phyloP scores from a whole-genome alignment of 371 early-diverging fungal species.

The Blakeslea trispora region DNA sequence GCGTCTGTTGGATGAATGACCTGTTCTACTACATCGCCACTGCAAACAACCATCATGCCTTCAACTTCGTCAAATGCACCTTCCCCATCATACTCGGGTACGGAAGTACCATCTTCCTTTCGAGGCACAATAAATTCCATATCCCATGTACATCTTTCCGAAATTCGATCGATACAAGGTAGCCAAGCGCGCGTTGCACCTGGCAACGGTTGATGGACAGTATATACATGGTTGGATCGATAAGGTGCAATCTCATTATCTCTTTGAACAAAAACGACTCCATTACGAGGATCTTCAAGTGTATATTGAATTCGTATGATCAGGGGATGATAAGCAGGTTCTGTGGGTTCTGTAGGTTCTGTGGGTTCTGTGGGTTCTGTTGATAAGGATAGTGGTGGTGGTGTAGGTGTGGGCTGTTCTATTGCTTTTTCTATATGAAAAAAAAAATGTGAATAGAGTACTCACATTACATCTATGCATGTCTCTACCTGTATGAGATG shows the following conservation, averaged over 20 bases:
- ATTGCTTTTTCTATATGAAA: too few relatives aligned
- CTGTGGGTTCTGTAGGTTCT: constrained; percentile 7
- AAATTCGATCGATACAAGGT: constrained; percentile 81
- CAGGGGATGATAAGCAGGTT: constrained; percentile 40
- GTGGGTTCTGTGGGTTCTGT: constrained; percentile 7
- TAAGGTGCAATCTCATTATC: constrained; percentile 60
- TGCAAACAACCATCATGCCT: constrained; percentile 71
- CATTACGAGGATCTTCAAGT: constrained; percentile 53
- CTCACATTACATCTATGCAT: constrained; percentile 20
- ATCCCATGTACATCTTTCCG: constrained; percentile 86
- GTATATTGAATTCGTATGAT: constrained; percentile 56
- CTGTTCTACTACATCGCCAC: constrained; percentile 76
- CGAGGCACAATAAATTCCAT: constrained; percentile 79
- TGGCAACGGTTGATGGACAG: constrained; percentile 74
- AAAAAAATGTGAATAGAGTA: neutral
- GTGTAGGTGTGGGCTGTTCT: too few relatives aligned
- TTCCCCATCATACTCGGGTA: constrained; percentile 46
- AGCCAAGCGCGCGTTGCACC: constrained; percentile 85
- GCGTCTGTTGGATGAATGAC: constrained; percentile 64
- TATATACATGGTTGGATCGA: constrained; percentile 71
- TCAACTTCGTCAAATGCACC: constrained; percentile 50
- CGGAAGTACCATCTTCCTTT: constrained; percentile 25
- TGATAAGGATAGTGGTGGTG: neutral
- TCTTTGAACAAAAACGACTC: constrained; percentile 60
- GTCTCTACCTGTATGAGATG: constrained; percentile 19